Percentiles rank a stretch among this genome's conserved stretches.
Evolutionary conservation across 1,284 basidiomycete species (phyloP).

Genomic region (Apiotrichum domesticum): DNA sequence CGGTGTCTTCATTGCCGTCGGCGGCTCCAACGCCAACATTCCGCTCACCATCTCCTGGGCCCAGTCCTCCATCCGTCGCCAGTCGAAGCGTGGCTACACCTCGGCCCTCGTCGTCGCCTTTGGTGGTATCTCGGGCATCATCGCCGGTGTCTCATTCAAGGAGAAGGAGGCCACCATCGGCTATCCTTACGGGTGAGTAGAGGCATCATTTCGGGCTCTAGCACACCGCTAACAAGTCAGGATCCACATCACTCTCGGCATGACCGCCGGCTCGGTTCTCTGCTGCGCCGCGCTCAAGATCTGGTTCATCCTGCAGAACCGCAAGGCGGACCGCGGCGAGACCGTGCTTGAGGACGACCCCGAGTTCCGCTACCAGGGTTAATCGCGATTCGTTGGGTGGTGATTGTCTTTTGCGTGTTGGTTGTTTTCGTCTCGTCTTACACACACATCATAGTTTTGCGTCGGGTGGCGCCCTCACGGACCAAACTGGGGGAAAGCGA

Average conservation of each 20-base stretch:
- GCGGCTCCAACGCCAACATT: constrained; percentile 34
- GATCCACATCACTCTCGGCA: constrained; percentile 20
- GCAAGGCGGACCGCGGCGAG: constrained; percentile 12
- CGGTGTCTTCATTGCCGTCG: constrained; percentile 28
- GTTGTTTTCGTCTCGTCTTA: too few species aligned
- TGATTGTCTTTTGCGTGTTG: too few species aligned
- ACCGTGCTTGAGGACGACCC: constrained; percentile 11
- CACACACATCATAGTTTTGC: too few species aligned
- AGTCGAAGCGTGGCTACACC: constrained; percentile 42
- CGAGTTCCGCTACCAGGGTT: constrained; percentile 2
- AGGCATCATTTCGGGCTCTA: too few species aligned
- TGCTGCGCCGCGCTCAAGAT: not conserved
- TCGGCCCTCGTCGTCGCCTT: constrained; percentile 12
- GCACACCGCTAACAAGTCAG: too few species aligned
- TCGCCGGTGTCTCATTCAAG: too few species aligned
- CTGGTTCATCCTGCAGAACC: constrained; percentile 13
- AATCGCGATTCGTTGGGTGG: too few species aligned
- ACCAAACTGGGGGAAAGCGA: too few species aligned
- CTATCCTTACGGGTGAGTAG: too few species aligned
- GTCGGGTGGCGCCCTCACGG: too few species aligned
- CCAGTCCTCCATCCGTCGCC: constrained; percentile 46
- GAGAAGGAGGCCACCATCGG: too few species aligned
- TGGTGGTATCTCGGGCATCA: constrained; percentile 8
- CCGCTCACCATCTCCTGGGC: constrained; percentile 39
- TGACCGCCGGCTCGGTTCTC: constrained; percentile 8